Conservation (phyloP, 805 yeast species). For the Nakazawaea pomicola region DNA sequence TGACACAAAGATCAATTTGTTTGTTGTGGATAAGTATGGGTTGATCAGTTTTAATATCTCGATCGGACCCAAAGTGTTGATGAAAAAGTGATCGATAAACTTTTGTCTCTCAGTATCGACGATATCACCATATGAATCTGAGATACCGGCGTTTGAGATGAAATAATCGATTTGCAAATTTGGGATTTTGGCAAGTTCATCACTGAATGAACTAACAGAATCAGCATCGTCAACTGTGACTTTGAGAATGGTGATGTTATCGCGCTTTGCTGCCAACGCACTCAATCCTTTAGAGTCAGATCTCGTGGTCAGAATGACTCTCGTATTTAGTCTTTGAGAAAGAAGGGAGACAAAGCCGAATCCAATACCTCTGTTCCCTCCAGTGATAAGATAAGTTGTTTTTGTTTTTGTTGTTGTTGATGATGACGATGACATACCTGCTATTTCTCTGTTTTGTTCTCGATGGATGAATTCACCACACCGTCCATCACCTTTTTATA, state of each 20-base stretch:
- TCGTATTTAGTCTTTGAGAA: conserved; percentile 13
- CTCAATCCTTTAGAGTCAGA: conserved; percentile 11
- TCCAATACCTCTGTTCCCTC: conserved; percentile 25
- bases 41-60: conserved; percentile 16
- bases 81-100: conserved; percentile 15
- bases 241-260: conserved; percentile 20
- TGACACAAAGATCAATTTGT: conserved; percentile 24
- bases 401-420: not conserved
- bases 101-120: conserved; percentile 1
- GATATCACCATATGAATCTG: conserved; percentile 1
- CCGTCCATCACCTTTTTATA: too few relatives aligned
- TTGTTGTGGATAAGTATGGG: conserved; percentile 19
- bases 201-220: conserved; percentile 16
- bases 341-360: conserved; percentile 16
- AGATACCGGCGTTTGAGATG: conserved; percentile 24
- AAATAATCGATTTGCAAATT: conserved; percentile 21
- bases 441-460: too few relatives aligned
- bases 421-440: too few relatives aligned
- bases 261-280: not conserved
- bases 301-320: conserved; percentile 18
- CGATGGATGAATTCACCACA: not conserved
- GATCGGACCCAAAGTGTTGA: conserved; percentile 25
- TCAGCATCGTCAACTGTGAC: conserved; percentile 19
- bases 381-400: conserved; percentile 19
- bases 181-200: conserved; percentile 13